Conservation (phyloP, 371 early-diverging fungal genomes). For the Mortierella sp. region DNA sequence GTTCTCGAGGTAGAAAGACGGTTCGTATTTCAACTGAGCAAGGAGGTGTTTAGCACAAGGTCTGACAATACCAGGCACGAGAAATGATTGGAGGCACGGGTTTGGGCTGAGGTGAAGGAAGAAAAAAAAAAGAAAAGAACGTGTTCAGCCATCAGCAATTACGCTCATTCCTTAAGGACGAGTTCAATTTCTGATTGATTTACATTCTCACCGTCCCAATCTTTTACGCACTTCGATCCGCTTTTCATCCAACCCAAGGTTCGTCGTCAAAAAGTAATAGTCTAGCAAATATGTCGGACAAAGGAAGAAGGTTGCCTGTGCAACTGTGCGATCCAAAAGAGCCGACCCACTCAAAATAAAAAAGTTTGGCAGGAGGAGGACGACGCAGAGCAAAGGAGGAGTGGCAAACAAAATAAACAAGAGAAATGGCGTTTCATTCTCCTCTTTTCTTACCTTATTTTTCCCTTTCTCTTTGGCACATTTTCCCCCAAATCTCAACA, state of each 20-base stretch:
- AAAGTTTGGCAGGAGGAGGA: neutral
- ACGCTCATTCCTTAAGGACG: neutral
- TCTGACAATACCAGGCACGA: neutral
- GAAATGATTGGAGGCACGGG: neutral
- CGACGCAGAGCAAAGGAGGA: neutral
- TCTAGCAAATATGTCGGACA: neutral
- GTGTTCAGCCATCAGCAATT: too few relatives aligned
- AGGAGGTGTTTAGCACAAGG: neutral
- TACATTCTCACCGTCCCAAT: too few relatives aligned
- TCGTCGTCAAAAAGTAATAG: neutral
- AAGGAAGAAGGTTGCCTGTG: too few relatives aligned
- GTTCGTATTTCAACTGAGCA: too few relatives aligned
- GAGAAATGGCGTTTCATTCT: constrained; percentile 6
- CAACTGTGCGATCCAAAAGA: too few relatives aligned
- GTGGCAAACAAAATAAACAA: constrained; percentile 1
- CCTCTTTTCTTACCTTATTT: neutral
- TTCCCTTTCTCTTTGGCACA: neutral
- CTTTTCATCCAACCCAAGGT: neutral
- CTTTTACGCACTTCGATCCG: neutral
- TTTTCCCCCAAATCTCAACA: neutral
- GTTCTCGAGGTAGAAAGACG: neutral
- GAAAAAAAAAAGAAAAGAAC: too few relatives aligned
- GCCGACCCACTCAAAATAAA: neutral
- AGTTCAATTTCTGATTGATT: neutral
- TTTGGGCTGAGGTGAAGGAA: too few relatives aligned